A percentile compares a stretch with the other conserved stretches of the same genome.
Evolutionary conservation across 2,329 filamentous ascomycete species (phyloP).

Genomic region (Seiridium unicorne): DNA sequence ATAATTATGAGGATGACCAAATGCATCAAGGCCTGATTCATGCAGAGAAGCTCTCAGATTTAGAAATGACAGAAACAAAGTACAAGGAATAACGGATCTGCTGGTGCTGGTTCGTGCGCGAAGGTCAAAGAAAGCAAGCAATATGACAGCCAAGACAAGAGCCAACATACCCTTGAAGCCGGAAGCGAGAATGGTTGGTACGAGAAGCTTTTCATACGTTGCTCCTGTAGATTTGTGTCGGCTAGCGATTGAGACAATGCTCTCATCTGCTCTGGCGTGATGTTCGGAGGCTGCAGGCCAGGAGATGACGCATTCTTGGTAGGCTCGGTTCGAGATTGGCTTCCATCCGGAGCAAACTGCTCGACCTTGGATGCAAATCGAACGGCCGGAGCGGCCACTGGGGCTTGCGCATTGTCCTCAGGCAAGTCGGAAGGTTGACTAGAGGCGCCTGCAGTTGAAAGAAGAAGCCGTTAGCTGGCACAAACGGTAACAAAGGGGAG

Average conservation of each 20-base stretch:
- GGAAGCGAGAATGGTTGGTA: constrained; percentile 92
- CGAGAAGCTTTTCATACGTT: constrained; percentile 79
- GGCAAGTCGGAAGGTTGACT: constrained; percentile 6
- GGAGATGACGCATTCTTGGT: constrained; percentile 16
- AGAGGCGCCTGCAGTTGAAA: constrained; percentile 4
- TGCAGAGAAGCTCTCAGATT: too few species aligned
- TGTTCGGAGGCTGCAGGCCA: constrained; percentile 33
- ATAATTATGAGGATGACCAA: not conserved
- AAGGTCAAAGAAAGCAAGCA: constrained; percentile 6
- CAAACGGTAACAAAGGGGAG: constrained; percentile 5
- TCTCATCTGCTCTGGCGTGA: constrained; percentile 63
- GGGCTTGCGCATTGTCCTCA: constrained; percentile 5
- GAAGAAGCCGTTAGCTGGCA: constrained; percentile 7
- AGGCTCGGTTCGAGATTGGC: constrained; percentile 18
- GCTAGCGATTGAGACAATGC: constrained; percentile 72
- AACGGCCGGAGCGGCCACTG: constrained; percentile 9
- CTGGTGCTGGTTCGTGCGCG: not conserved
- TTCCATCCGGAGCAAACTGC: constrained; percentile 4
- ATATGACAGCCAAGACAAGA: constrained; percentile 22
- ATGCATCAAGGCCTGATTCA: too few species aligned
- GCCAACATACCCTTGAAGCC: constrained; percentile 68
- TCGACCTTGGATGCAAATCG: constrained; percentile 14
- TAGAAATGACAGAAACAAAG: too few species aligned
- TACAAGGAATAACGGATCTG: too few species aligned
- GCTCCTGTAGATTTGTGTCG: constrained; percentile 74